These are phyloP conservation scores for Apodospora peruviana DNA, from an alignment of 495 filamentous ascomycete species.

Conservation along the genomic window DNA sequence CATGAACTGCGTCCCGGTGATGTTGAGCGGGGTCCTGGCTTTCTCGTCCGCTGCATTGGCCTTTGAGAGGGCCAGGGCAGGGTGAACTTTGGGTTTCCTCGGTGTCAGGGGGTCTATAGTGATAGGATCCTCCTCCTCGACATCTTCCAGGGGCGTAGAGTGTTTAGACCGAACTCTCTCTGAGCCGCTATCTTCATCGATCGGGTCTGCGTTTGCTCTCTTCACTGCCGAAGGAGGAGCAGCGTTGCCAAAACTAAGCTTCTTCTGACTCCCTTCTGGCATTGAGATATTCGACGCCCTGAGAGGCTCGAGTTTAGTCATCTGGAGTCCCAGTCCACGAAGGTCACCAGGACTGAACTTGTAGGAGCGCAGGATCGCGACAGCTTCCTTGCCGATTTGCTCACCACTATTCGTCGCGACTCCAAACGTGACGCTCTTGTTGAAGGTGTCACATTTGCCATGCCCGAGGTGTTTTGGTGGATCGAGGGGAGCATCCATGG, in stretches of 20 bases:
- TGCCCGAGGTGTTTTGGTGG: constrained; percentile 93
- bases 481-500: constrained; percentile 81
- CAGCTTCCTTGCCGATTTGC: constrained; percentile 68
- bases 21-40: constrained; percentile 64
- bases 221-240: constrained; percentile 12
- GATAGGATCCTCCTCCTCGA: constrained; percentile 41
- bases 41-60: constrained; percentile 52
- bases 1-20: constrained; percentile 80
- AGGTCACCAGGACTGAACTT: constrained; percentile 85
- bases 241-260: constrained; percentile 17
- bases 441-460: constrained; percentile 89
- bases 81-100: constrained; percentile 53
- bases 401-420: constrained; percentile 71
- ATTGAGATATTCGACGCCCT: constrained; percentile 38
- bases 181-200: constrained; percentile 20
- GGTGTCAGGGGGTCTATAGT: constrained; percentile 54
- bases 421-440: constrained; percentile 76
- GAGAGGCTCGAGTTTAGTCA: constrained; percentile 82
- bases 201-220: constrained; percentile 25
- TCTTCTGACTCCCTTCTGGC: constrained; percentile 41
- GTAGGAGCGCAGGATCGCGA: constrained; percentile 76
- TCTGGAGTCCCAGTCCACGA: constrained; percentile 81
- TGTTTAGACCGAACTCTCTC: no score
- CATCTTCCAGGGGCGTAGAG: background rate
- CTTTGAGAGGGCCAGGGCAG: constrained; percentile 48